Conservation (phyloP, 1,284 basidiomycete genomes). For the Rhodotorula sp. region DNA sequence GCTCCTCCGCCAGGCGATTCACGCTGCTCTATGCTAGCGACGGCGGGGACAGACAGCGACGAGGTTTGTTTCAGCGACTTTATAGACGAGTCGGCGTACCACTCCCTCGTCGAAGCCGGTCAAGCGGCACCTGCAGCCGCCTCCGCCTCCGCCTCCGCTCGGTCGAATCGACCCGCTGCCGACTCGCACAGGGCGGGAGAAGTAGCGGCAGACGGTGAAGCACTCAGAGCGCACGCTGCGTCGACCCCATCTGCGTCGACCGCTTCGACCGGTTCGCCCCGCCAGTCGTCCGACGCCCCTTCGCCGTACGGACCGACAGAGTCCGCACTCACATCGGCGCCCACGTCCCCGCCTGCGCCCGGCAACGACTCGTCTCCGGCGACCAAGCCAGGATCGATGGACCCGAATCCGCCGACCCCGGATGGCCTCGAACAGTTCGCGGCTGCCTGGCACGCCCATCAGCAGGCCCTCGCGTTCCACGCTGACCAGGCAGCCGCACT, state of each 20-base stretch:
- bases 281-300: constrained; percentile 12
- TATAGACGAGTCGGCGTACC: constrained; percentile 4
- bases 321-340: constrained; percentile 27
- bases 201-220: not conserved
- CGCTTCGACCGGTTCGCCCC: constrained; percentile 23
- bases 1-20: not conserved
- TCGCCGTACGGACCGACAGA: constrained; percentile 9
- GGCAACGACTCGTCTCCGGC: not conserved
- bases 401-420: constrained; percentile 1
- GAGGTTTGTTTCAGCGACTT: constrained; percentile 23
- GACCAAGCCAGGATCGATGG: not conserved
- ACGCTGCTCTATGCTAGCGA: not conserved
- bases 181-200: not conserved
- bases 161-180: not conserved
- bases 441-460: constrained; percentile 7
- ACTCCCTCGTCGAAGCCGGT: not conserved
- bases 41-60: not conserved
- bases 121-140: not conserved
- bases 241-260: constrained; percentile 8
- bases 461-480: constrained; percentile 16
- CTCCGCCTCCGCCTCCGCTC: not conserved
- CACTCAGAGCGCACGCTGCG: not conserved
- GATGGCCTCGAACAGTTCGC: constrained; percentile 26
- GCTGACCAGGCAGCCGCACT: not conserved
- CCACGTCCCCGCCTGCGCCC: constrained; percentile 17